These are phyloP conservation scores for Penicillium sp. DNA, from an alignment of 2,329 filamentous ascomycete genomes.

Conservation along the genomic window DNA sequence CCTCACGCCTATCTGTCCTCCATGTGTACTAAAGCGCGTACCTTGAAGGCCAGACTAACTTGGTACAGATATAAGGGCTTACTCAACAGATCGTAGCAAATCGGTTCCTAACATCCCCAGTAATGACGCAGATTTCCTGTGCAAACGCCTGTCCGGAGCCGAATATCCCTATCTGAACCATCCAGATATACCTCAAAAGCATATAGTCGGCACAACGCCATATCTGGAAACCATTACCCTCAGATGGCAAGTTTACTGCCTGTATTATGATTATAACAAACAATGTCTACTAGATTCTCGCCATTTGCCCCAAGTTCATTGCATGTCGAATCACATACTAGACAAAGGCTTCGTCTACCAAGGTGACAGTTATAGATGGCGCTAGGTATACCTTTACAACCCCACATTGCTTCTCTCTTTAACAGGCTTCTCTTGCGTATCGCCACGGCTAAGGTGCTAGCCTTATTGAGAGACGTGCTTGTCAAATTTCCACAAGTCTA, in stretches of 20 bases:
- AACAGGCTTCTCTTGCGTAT: background rate
- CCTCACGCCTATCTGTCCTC: background rate
- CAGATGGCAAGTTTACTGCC: background rate
- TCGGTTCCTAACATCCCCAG: background rate
- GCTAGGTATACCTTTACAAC: background rate
- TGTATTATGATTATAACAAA: background rate
- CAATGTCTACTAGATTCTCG: background rate
- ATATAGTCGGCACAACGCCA: background rate
- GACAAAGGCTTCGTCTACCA: background rate
- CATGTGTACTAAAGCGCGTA: constrained; percentile 1
- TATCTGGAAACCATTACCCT: background rate
- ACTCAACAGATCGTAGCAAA: background rate
- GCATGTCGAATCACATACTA: background rate
- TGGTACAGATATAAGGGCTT: background rate
- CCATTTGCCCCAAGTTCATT: background rate
- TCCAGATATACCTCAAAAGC: no score
- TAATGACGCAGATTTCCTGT: no score
- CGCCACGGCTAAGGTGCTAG: background rate
- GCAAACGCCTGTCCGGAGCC: no score
- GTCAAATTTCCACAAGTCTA: background rate
- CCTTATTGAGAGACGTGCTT: background rate
- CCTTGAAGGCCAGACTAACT: constrained; percentile 1
- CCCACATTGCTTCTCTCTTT: background rate
- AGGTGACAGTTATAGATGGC: background rate
- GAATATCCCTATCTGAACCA: no score